Percentiles rank a stretch among this genome's conserved stretches.
These are phyloP conservation scores for Fusarium odoratissimum DNA, from an alignment of 2,329 filamentous ascomycete genomes.

Conservation along the genomic window DNA sequence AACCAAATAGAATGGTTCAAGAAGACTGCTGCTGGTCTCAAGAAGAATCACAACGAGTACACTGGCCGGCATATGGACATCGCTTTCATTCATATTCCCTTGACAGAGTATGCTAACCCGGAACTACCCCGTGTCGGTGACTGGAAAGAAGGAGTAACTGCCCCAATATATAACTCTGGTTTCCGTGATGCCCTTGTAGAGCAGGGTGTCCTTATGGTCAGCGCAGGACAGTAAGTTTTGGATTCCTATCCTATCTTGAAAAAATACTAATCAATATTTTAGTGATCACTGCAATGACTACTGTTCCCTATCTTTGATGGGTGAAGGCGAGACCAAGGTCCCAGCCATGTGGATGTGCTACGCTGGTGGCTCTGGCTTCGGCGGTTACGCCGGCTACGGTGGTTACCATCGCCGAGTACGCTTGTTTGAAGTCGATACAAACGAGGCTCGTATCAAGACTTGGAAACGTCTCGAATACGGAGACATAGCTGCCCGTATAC, in stretches of 20 bases:
- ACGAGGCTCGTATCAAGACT: slow-evolving; percentile 86
- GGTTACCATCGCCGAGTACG: slow-evolving; percentile 86
- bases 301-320: slow-evolving; percentile 74
- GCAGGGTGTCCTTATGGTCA: slow-evolving; percentile 86
- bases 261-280: slow-evolving; percentile 37
- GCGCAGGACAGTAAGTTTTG: slow-evolving; percentile 84
- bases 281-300: slow-evolving; percentile 97
- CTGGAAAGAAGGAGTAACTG: slow-evolving; percentile 86
- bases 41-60: slow-evolving; percentile 84
- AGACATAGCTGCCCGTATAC: slow-evolving; percentile 63
- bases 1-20: slow-evolving; percentile 97
- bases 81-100: slow-evolving; percentile 96
- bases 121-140: slow-evolving; percentile 72
- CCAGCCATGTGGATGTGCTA: slow-evolving; percentile 98
- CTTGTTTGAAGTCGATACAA: slow-evolving; percentile 94
- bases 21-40: slow-evolving; percentile 77
- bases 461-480: slow-evolving; percentile 89
- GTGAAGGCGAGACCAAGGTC: slow-evolving; percentile 58
- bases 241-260: not conserved
- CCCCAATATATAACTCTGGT: slow-evolving; percentile 89
- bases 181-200: slow-evolving; percentile 91
- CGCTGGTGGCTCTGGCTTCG: slow-evolving; percentile 89
- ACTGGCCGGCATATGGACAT: slow-evolving; percentile 94
- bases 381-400: slow-evolving; percentile 92
- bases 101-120: slow-evolving; percentile 83